These are phyloP conservation scores for Phyllosticta paracitricarpa DNA, from an alignment of 2,329 filamentous ascomycete species.

Conservation along the genomic window DNA sequence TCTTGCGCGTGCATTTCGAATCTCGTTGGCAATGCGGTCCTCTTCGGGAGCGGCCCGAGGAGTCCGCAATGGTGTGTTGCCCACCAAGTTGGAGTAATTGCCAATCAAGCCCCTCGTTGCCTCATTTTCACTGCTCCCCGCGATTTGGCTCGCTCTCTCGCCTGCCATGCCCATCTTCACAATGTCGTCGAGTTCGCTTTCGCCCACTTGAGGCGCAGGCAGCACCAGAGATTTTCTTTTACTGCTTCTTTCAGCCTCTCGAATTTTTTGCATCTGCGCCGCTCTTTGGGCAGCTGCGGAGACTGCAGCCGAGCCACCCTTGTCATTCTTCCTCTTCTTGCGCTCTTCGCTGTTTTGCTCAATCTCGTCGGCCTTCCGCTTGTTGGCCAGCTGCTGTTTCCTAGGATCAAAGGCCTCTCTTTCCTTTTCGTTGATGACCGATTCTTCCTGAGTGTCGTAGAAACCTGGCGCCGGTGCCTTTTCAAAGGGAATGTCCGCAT, in stretches of 20 bases:
- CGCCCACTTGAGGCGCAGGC: conserved; percentile 83
- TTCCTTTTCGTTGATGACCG: conserved; percentile 69
- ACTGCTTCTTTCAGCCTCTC: conserved; percentile 94
- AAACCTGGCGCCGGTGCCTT: conserved; percentile 83
- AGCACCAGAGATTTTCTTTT: conserved; percentile 77
- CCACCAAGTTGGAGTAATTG: conserved; percentile 74
- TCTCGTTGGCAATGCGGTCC: conserved; percentile 93
- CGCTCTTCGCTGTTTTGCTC: conserved; percentile 60
- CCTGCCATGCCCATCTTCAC: conserved; percentile 97
- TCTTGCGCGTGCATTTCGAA: conserved; percentile 81
- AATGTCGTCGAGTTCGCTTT: conserved; percentile 89
- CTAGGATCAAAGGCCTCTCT: conserved; percentile 80
- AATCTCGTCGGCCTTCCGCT: conserved; percentile 86
- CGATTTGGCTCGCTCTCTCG: conserved; percentile 68
- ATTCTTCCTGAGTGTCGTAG: conserved; percentile 83
- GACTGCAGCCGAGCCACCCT: conserved; percentile 65
- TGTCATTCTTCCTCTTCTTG: conserved; percentile 83
- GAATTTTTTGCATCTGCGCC: conserved; percentile 85
- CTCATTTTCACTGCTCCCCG: conserved; percentile 70
- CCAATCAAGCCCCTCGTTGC: conserved; percentile 77
- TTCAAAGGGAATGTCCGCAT: conserved; percentile 96
- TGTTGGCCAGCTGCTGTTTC: conserved; percentile 82
- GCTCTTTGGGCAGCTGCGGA: conserved; percentile 85
- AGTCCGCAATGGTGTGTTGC: conserved; percentile 78
- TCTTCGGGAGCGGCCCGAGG: conserved; percentile 86